phyloP scores from a whole-genome alignment of 177 flowering plant genomes.

The Vitis hybrid region DNA sequence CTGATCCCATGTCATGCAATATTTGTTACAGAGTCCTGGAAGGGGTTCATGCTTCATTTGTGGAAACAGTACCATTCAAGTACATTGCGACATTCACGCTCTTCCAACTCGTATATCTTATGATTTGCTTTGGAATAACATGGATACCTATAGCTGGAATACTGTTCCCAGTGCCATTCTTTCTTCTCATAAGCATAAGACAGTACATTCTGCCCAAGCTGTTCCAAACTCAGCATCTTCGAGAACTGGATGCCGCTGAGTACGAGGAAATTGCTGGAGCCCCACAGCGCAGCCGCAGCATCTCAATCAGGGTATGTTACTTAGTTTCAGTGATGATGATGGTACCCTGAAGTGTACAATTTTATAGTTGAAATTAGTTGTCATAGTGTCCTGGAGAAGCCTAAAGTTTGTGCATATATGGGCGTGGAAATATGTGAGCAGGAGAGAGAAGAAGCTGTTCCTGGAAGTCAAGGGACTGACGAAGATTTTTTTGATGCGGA shows the following conservation, averaged over 20 bases:
- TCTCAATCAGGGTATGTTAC: conserved; percentile 28
- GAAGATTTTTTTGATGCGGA: conserved; percentile 41
- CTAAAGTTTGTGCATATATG: not conserved
- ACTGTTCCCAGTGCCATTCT: conserved; percentile 64
- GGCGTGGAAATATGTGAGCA: conserved; percentile 17
- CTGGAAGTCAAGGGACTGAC: conserved; percentile 11
- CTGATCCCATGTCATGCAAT: conserved; percentile 2
- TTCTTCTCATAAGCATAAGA: conserved; percentile 56
- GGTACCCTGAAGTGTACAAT: too few relatives aligned
- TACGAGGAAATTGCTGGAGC: conserved; percentile 56
- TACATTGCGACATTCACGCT: conserved; percentile 42
- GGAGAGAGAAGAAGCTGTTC: conserved; percentile 27
- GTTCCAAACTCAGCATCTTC: conserved; percentile 44
- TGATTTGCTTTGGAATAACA: conserved; percentile 60
- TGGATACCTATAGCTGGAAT: conserved; percentile 72
- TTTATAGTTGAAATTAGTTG: too few relatives aligned
- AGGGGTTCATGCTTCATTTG: conserved; percentile 70
- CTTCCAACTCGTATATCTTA: conserved; percentile 47
- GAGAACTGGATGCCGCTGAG: conserved; percentile 63
- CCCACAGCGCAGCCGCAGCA: conserved; percentile 21
- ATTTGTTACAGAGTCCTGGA: conserved; percentile 57
- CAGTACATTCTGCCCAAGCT: conserved; percentile 57
- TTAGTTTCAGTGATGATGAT: not conserved
- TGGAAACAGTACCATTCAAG: conserved; percentile 76
- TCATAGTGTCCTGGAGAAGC: too few relatives aligned